Percentiles rank a stretch among this genome's conserved stretches.
These are phyloP conservation scores for Boletellus deceptivus DNA, from an alignment of 1,284 basidiomycete genomes.

Conservation along the genomic window DNA sequence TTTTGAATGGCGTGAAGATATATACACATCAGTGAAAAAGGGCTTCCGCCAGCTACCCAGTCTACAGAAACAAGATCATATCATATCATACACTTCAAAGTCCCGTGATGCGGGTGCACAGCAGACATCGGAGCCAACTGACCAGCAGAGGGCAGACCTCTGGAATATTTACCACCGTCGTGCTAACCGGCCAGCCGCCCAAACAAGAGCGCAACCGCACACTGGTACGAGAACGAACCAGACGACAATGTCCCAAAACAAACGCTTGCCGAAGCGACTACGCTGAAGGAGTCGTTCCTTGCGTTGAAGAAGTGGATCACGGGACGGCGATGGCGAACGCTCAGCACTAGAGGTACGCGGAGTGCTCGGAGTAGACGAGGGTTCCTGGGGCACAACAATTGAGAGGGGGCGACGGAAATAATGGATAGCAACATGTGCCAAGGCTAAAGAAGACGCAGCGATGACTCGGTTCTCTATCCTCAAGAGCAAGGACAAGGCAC, in stretches of 20 bases:
- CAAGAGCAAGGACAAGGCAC: conserved; percentile 9
- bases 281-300: conserved; percentile 74
- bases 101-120: conserved; percentile 4
- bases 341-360: conserved; percentile 12
- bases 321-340: conserved; percentile 24
- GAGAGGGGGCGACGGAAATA: conserved; percentile 67
- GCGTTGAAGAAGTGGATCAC: conserved; percentile 65
- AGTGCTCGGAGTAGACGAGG: conserved; percentile 21
- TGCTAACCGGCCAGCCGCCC: conserved; percentile 48
- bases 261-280: conserved; percentile 55
- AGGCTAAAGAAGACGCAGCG: conserved; percentile 34
- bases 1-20: not conserved
- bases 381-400: conserved; percentile 58
- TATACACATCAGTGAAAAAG: too few species aligned
- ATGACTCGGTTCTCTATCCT: not conserved
- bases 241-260: conserved; percentile 71
- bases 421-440: conserved; percentile 65
- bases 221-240: conserved; percentile 61
- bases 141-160: conserved; percentile 8
- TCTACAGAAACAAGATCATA: conserved; percentile 1
- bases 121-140: not conserved
- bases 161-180: conserved; percentile 38
- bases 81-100: not conserved
- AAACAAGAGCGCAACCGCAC: conserved; percentile 50
- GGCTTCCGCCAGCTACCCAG: not conserved